phyloP scores from a whole-genome alignment of 1,139 yeast genomes.

The Nakaseomyces sp. region DNA sequence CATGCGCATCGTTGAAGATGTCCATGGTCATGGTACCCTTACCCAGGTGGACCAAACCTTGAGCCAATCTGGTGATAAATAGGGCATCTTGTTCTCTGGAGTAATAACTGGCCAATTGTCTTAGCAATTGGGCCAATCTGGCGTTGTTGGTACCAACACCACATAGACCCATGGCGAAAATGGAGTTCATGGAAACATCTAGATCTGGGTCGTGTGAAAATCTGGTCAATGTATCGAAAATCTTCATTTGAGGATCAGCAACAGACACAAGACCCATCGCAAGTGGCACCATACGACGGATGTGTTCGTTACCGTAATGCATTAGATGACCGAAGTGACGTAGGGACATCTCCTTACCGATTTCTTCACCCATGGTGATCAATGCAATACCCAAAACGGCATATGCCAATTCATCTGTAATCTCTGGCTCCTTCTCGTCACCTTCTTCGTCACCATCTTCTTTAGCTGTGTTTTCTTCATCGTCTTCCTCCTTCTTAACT shows the following conservation, averaged over 20 bases:
- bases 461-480: slow-evolving; percentile 30
- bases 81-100: slow-evolving; percentile 83
- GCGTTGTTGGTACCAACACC: slow-evolving; percentile 99
- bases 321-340: slow-evolving; percentile 95
- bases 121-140: slow-evolving; percentile 85
- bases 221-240: slow-evolving; percentile 90
- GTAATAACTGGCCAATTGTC: slow-evolving; percentile 92
- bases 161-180: slow-evolving; percentile 93
- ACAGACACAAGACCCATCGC: slow-evolving; percentile 95
- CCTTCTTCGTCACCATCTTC: slow-evolving; percentile 30
- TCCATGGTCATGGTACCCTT: slow-evolving; percentile 83
- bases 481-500: slow-evolving; percentile 16
- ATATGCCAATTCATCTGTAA: slow-evolving; percentile 56
- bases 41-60: slow-evolving; percentile 91
- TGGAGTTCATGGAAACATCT: slow-evolving; percentile 91
- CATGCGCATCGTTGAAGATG: slow-evolving; percentile 85
- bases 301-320: slow-evolving; percentile 93
- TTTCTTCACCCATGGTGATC: slow-evolving; percentile 96
- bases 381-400: slow-evolving; percentile 92
- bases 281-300: slow-evolving; percentile 90
- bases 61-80: slow-evolving; percentile 90
- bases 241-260: slow-evolving; percentile 94
- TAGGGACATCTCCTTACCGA: slow-evolving; percentile 94
- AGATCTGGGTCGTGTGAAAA: slow-evolving; percentile 93
- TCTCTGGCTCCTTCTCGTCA: slow-evolving; percentile 35